A percentile compares a stretch with the other conserved stretches of the same genome.
These are phyloP conservation scores for Alnus glutinosa DNA, from an alignment of 306 rosid species.

Conservation along the genomic window DNA sequence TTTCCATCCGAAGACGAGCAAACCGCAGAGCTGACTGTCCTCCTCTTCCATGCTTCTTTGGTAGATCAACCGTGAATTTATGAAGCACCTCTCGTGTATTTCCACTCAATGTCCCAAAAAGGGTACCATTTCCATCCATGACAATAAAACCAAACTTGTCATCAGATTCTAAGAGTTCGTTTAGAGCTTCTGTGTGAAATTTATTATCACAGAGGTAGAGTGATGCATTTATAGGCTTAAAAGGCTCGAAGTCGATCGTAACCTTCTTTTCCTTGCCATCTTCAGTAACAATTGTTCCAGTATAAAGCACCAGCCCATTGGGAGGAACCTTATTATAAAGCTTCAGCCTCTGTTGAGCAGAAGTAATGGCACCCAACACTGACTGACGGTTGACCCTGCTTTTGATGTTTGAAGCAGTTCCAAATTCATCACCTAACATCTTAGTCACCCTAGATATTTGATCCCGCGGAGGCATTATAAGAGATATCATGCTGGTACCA, in stretches of 20 bases:
- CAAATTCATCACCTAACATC: slow-evolving; percentile 17
- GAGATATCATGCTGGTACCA: slow-evolving; percentile 20
- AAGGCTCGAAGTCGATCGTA: slow-evolving; percentile 11
- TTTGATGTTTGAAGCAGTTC: slow-evolving; percentile 18
- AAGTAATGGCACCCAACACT: slow-evolving; percentile 13
- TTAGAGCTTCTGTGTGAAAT: slow-evolving; percentile 15
- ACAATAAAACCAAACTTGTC: slow-evolving; percentile 18
- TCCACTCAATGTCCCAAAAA: slow-evolving; percentile 19
- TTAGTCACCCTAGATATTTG: slow-evolving; percentile 12
- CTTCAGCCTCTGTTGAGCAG: slow-evolving; percentile 18
- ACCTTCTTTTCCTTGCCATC: slow-evolving; percentile 19
- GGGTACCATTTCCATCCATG: slow-evolving; percentile 17
- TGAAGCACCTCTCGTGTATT: slow-evolving; percentile 14
- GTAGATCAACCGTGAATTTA: slow-evolving; percentile 6
- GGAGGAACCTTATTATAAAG: slow-evolving; percentile 16
- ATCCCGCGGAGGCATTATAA: slow-evolving; percentile 13
- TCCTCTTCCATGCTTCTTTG: slow-evolving; percentile 16
- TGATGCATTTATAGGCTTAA: slow-evolving; percentile 16
- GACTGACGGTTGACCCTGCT: slow-evolving; percentile 16
- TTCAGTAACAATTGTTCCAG: slow-evolving; percentile 13
- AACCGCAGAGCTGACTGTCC: slow-evolving; percentile 16
- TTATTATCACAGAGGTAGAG: slow-evolving; percentile 16
- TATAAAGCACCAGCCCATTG: slow-evolving; percentile 15
- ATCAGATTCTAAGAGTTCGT: slow-evolving; percentile 15
- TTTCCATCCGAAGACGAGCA: slow-evolving; percentile 21